phyloP scores from a whole-genome alignment of 2,329 filamentous ascomycete genomes.

The Sclerotinia minor region DNA sequence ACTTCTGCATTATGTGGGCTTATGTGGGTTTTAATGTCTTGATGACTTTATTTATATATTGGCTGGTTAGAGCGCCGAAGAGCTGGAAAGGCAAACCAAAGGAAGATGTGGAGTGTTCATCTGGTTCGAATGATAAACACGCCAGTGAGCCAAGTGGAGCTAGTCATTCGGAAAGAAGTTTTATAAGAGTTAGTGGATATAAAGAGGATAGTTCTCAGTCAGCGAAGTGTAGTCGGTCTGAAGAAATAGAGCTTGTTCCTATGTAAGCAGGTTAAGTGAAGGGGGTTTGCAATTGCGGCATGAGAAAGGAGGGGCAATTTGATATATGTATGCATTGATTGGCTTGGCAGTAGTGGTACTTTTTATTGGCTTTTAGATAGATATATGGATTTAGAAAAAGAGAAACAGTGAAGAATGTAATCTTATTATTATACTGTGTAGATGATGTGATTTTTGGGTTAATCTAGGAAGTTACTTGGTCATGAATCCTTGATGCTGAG shows the following conservation, averaged over 20 bases:
- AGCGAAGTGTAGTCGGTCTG: not conserved
- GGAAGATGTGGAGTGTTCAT: not conserved
- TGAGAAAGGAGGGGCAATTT: conserved; percentile 3
- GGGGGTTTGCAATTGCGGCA: not conserved
- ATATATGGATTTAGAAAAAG: not conserved
- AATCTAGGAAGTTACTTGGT: too few species aligned
- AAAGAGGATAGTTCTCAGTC: conserved; percentile 2
- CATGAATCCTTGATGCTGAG: not conserved
- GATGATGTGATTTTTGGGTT: not conserved
- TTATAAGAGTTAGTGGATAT: not conserved
- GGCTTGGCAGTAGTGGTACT: not conserved
- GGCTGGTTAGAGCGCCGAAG: conserved; percentile 50
- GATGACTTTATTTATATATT: conserved; percentile 56
- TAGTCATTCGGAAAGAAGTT: conserved; percentile 8
- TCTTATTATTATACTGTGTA: not conserved
- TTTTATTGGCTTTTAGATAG: conserved; percentile 1
- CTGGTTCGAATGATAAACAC: not conserved
- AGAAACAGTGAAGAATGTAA: not conserved
- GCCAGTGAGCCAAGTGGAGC: not conserved
- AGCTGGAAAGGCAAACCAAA: conserved; percentile 25
- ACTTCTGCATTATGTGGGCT: conserved; percentile 54
- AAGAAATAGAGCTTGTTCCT: conserved; percentile 16
- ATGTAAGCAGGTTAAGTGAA: not conserved
- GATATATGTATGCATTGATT: not conserved
- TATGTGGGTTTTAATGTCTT: conserved; percentile 55